Base-by-base conservation (phyloP, 306 rosid genomes). In the Geum urbanum region DNA sequence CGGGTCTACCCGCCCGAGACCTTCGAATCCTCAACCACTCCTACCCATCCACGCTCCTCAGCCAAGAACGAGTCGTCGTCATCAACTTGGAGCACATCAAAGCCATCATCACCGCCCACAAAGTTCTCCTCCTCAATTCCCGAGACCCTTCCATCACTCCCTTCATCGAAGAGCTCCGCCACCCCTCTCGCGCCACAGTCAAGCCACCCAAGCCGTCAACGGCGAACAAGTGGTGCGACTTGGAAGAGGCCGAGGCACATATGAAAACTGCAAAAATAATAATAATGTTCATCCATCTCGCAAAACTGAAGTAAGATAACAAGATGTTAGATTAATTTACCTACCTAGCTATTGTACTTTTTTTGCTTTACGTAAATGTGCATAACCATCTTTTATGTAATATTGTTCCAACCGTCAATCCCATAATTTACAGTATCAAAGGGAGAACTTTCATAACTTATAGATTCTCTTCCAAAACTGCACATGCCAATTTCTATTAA, bases 11-110 rank as follows among this genome's bases (percentile, higher is more conserved):
- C 0, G 97, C 95, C 0, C 92, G 97, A 2, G 96, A 94, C 72
- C 97, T 94, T 4, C 89, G 99, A 18, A 94, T 94, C 41, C 80
- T 94, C 0, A 96, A 94, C 61, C 99, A 95, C 35, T 84, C 91
- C 5, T 81, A 86, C 76, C 88, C 95, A 4, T 86, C 95, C 2
- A 83, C 92, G 2, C 77, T 90, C 15, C 77, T 81, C 7, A 97
- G 99, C 0, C 89, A 96, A 54, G 97, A 94, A 84, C 71, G 81
- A 61, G 99, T 96, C 2, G 86, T 91, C n/a, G 97, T 91, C 8
- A 94, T 94, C 46, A 94, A 94, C 75, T 64, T 94, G 72, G 97
- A 94, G 73, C 97, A 94, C 73, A 94, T 94, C 76, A 94, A 94
- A 52, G 99, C 99, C 52, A 91, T 94, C 67, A 83, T 94, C 74